Base-by-base conservation (phyloP, 2,329 filamentous ascomycete genomes). In the Pseudogymnoascus sp. region DNA sequence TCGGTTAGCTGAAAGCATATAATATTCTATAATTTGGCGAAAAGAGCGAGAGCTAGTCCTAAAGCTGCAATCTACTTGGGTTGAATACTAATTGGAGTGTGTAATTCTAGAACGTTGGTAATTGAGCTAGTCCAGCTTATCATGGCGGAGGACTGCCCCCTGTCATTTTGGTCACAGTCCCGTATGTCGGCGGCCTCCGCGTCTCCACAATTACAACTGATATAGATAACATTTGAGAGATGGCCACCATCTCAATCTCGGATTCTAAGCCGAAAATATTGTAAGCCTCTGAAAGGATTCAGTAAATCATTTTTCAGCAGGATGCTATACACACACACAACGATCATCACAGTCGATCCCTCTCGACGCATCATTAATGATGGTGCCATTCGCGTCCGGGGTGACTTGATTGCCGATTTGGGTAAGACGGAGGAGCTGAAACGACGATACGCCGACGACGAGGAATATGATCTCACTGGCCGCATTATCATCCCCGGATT, bases 291-390 rank as follows among this genome's bases (percentile, higher is more conserved):
- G 21, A 33, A 59, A 44, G 38, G 5, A 23, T 37, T 7, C 38
- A 44, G 59, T 23, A 37, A 44, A 40, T 21, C 26, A 53, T 2
- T 31, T 53, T 31, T 50, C 21, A n/a, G 4, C 26, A 66, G 62
- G 35, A 78, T 77, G 69, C 71, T 83, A 0, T 81, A 82, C 66
- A 76, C 73, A 1, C 72, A 82, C 67, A 80, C 77, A 7, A 82
- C 80, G 2, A 79, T 84, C 64, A 77, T 83, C 66, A 83, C 81
- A 0, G 73, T 83, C 66, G 80, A 83, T 67, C 59, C 72, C 29
- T 66, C 67, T 15, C 74, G 78, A 19, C 75, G 78, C 37, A 75
- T 83, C 60, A 77, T 81, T 63, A 69, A 76, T 4, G 75, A 82
- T 65, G 81, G 80, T 13, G 77, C 76, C 11, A 72, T 83, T 31